These are phyloP conservation scores for Cordyceps javanica DNA, from an alignment of 2,329 filamentous ascomycete genomes.

Conservation along the genomic window DNA sequence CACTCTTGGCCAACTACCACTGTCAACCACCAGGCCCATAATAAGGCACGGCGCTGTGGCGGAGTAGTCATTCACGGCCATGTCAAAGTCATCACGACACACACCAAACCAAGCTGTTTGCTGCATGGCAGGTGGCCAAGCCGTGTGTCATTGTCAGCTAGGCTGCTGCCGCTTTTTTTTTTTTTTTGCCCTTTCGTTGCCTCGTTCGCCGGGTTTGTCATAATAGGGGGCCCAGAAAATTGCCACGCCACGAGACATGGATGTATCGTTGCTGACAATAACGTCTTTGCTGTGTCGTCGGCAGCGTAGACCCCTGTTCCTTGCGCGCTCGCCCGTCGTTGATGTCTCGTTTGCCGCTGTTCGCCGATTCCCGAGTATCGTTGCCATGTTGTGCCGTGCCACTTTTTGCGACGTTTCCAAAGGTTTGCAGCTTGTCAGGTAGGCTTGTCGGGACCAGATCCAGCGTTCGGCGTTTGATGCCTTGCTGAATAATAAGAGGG, in stretches of 20 bases:
- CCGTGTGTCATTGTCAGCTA: not conserved
- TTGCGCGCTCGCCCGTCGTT: not conserved
- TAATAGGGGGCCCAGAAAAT: not conserved
- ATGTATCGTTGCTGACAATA: slow-evolving; percentile 3
- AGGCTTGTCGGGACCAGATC: not conserved
- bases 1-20: not conserved
- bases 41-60: not conserved
- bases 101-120: not conserved
- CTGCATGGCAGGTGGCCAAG: not conserved
- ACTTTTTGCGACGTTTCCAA: not conserved
- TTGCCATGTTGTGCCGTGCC: not conserved
- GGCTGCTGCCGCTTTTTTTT: not conserved
- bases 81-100: not conserved
- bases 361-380: not conserved
- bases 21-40: not conserved
- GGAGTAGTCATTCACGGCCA: not conserved
- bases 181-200: not conserved
- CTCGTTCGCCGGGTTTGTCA: not conserved
- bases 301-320: not conserved
- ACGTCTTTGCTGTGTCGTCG: not conserved
- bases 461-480: not conserved
- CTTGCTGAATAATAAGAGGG: not conserved
- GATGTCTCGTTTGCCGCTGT: not conserved
- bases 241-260: not conserved
- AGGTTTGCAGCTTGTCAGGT: not conserved